Evolutionary conservation across 2,329 filamentous ascomycete genomes (phyloP).

Genomic region (Penicillium sp.): DNA sequence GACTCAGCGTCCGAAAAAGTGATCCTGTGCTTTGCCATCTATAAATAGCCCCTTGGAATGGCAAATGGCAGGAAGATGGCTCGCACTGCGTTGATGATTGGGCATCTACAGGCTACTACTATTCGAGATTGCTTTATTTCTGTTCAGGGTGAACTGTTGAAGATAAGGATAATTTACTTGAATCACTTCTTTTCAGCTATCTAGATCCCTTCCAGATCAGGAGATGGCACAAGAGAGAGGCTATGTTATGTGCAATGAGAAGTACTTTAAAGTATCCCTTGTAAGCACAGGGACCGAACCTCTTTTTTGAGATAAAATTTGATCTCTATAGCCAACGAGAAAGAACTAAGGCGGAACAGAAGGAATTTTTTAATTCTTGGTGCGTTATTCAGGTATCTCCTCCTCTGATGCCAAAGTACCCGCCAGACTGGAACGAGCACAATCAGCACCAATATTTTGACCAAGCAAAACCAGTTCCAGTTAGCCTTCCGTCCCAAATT

Average conservation of each 20-base stretch:
- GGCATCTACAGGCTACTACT: not conserved
- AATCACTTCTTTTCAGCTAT: not conserved
- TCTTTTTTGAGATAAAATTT: not conserved
- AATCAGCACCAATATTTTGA: not conserved
- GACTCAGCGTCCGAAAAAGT: too few relatives aligned
- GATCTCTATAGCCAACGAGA: not conserved
- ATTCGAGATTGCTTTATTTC: not conserved
- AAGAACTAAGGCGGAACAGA: not conserved
- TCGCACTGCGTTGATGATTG: constrained; percentile 16
- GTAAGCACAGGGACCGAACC: not conserved
- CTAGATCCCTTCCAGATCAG: not conserved
- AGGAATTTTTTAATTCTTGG: not conserved
- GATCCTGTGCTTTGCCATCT: constrained; percentile 18
- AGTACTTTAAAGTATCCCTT: not conserved
- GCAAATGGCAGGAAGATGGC: constrained; percentile 28
- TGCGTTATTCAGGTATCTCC: not conserved
- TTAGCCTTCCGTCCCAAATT: too few relatives aligned
- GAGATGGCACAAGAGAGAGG: not conserved
- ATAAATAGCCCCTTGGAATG: constrained; percentile 27
- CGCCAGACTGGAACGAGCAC: not conserved
- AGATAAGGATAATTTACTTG: not conserved
- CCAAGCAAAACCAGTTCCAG: not conserved
- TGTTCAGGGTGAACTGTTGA: not conserved
- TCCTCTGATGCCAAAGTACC: not conserved
- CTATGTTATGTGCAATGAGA: not conserved